Percentiles rank a stretch among this genome's conserved stretches.
phyloP scores from a whole-genome alignment of 164 flowering plant species.

The Umbilicus rupestris region DNA sequence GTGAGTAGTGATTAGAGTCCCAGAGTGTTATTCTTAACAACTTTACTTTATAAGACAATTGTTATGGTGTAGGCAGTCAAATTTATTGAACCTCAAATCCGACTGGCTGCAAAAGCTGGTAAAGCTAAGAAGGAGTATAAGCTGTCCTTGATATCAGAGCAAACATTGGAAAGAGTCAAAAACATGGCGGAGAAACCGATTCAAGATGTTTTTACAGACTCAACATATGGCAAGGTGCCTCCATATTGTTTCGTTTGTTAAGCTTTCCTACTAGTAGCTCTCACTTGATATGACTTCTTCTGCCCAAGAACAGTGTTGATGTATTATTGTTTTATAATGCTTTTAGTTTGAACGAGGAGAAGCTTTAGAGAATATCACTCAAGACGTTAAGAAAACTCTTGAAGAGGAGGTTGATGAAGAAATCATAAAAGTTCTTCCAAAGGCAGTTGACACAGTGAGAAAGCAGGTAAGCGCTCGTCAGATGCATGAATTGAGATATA shows the following conservation, averaged over 20 bases:
- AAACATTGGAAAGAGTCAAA: constrained; percentile 55
- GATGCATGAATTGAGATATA: neutral
- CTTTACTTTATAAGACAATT: constrained; percentile 1
- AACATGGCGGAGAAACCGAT: constrained; percentile 57
- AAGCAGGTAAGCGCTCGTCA: constrained; percentile 43
- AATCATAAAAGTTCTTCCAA: constrained; percentile 67
- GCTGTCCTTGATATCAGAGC: constrained; percentile 59
- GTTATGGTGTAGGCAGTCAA: constrained; percentile 64
- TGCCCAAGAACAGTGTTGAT: neutral
- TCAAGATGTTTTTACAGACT: constrained; percentile 83
- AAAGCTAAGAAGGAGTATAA: constrained; percentile 73
- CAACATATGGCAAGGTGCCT: constrained; percentile 83
- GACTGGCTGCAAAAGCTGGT: constrained; percentile 83
- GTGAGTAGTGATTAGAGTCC: constrained; percentile 21
- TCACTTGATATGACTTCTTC: neutral
- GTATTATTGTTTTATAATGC: constrained; percentile 4
- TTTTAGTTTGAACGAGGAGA: constrained; percentile 92
- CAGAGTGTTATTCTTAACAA: neutral
- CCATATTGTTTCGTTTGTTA: neutral
- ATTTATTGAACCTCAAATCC: constrained; percentile 80
- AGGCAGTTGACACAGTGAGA: constrained; percentile 79
- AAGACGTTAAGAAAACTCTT: constrained; percentile 61
- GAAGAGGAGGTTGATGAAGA: constrained; percentile 90
- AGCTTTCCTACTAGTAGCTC: neutral
- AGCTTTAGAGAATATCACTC: constrained; percentile 75